Evolutionary conservation across 1,284 basidiomycete genomes (phyloP).

Genomic region (Baeospora myosura): DNA sequence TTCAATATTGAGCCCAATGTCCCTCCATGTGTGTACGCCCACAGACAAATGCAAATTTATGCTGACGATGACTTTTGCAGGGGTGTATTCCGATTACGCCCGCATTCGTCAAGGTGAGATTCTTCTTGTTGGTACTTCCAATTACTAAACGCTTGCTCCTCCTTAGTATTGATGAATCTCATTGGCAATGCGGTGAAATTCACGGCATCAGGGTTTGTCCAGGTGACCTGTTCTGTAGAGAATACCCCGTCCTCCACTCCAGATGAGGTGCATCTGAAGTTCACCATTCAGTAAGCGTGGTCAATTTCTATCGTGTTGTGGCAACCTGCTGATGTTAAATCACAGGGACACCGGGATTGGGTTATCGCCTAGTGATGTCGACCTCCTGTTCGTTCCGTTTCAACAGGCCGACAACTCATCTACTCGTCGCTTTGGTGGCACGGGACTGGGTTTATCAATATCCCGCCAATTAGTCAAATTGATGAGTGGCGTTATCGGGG

Average conservation of each 20-base stretch:
- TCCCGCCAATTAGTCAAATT: conserved; percentile 64
- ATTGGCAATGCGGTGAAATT: conserved; percentile 73
- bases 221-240: conserved; percentile 52
- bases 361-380: conserved; percentile 53
- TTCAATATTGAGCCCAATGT: conserved; percentile 62
- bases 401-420: conserved; percentile 72
- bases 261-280: conserved; percentile 51
- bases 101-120: conserved; percentile 58
- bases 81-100: conserved; percentile 66
- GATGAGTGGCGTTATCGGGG: conserved; percentile 66
- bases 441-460: conserved; percentile 65
- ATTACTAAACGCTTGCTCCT: background rate
- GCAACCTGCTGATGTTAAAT: conserved; percentile 2
- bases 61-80: conserved; percentile 23
- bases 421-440: conserved; percentile 63
- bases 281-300: conserved; percentile 50
- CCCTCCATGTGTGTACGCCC: conserved; percentile 41
- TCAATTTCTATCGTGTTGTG: background rate
- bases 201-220: conserved; percentile 53
- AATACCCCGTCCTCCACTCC: conserved; percentile 22
- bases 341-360: conserved; percentile 63
- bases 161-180: conserved; percentile 63
- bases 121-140: conserved; percentile 5
- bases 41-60: background rate
- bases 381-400: conserved; percentile 62